Base-by-base conservation (phyloP, 1,284 basidiomycete species). In the Ceratobasidium sp. region DNA sequence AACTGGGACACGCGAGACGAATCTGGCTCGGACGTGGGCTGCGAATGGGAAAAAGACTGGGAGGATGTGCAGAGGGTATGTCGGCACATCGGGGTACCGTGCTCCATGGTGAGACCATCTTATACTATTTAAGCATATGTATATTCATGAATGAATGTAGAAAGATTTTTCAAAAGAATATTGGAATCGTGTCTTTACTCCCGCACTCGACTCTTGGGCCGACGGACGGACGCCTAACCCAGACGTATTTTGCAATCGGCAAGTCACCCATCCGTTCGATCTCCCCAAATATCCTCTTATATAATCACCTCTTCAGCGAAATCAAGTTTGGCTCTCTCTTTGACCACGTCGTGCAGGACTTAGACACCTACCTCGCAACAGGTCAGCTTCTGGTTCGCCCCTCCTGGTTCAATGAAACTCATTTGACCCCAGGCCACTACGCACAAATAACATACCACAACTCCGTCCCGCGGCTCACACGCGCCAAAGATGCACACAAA, bases 21-120 rank as follows among this genome's bases (percentile, higher is more conserved):
- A 84, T 89, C 87, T 59, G 92, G 88, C 56, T 88, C 87, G 8
- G 90, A 93, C 81, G 86, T 87, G 44, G 95, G 95, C 0, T 98
- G 97, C 82, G 92, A 95, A 81, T 99, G 97, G 97, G 93, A 98
- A 84, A 92, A 91, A 76, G 97, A 99, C 81, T 99, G 95, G 94
- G 89, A 93, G 76, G 95, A 97, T 81, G 97, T 98, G 0, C 91
- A 92, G 80, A 85, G 86, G 8, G 94, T 98, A 9, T 96, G 95
- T 82, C 87, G 83, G 76, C 88, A 87, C 80, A 87, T 90, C 73
- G 93, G 86, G 69, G 89, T 94, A 52, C 90, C 89, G 43, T 91
- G 88, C 79, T 83, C 86, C 79, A 87, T 96, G 89, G 94, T 94
- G 70, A 73, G 86, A 25, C 6, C 34, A 8, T 17, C 32, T 34